Evolutionary conservation across 2,329 filamentous ascomycete species (phyloP).

Genomic region (Neopestalotiopsis sp.): DNA sequence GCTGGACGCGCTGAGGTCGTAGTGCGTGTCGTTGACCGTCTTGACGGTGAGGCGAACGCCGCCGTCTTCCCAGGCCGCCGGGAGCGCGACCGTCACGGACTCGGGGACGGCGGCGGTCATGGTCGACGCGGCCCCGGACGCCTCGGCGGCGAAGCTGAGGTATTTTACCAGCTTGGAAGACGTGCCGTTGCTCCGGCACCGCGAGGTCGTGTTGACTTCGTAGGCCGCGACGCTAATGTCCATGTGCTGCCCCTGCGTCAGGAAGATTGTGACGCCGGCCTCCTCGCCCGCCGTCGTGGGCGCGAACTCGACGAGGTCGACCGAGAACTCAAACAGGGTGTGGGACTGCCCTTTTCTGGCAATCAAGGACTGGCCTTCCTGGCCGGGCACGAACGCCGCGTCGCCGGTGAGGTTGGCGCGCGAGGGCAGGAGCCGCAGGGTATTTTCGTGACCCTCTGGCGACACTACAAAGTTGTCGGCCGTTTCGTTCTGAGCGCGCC

Average conservation of each 20-base stretch:
- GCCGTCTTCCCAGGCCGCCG: not conserved
- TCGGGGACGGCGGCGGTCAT: not conserved
- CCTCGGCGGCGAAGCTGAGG: not conserved
- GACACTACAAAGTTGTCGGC: constrained; percentile 28
- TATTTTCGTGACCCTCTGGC: constrained; percentile 15
- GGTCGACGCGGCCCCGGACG: not conserved
- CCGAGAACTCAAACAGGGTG: constrained; percentile 56
- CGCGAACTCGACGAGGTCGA: constrained; percentile 48
- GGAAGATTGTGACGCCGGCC: constrained; percentile 57
- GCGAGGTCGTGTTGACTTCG: constrained; percentile 30
- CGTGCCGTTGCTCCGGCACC: constrained; percentile 19
- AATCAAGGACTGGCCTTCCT: constrained; percentile 57
- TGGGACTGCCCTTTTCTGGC: constrained; percentile 57
- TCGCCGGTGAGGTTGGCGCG: constrained; percentile 34
- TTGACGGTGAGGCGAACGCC: not conserved
- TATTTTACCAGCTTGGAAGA: not conserved
- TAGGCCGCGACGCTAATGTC: constrained; percentile 49
- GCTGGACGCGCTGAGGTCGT: not conserved
- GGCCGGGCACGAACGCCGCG: constrained; percentile 36
- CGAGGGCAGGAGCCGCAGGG: constrained; percentile 34
- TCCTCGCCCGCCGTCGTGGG: constrained; percentile 49
- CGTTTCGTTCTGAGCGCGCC: constrained; percentile 37
- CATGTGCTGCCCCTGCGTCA: constrained; percentile 59
- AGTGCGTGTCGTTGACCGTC: not conserved
- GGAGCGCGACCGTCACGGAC: not conserved